These are phyloP conservation scores for Leccinum uliginosum DNA, from an alignment of 768 basidiomycete genomes.

Conservation along the genomic window DNA sequence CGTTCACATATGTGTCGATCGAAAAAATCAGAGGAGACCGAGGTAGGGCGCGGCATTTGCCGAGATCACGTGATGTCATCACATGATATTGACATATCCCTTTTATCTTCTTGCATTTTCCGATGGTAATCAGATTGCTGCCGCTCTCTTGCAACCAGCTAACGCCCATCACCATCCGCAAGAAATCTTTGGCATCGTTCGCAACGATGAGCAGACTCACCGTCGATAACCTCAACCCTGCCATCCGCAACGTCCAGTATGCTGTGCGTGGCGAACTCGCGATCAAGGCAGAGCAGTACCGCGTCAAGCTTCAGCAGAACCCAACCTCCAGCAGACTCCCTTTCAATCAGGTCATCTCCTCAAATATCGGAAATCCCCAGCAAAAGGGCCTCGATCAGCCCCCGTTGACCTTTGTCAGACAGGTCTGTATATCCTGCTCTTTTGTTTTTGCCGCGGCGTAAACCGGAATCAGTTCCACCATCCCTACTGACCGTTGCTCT, in stretches of 20 bases:
- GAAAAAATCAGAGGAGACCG: slow-evolving; percentile 18
- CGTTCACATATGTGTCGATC: background rate
- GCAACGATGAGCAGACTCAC: slow-evolving; percentile 56
- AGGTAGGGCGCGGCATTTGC: slow-evolving; percentile 7
- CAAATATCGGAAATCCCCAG: slow-evolving; percentile 98
- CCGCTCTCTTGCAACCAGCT: slow-evolving; percentile 1
- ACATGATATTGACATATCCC: background rate
- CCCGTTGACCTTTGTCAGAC: slow-evolving; percentile 87
- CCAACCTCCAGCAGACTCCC: slow-evolving; percentile 52
- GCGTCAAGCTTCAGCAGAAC: slow-evolving; percentile 60
- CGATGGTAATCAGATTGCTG: slow-evolving; percentile 11
- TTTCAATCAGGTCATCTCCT: slow-evolving; percentile 85
- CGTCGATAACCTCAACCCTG: slow-evolving; percentile 72
- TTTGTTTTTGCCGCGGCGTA: background rate
- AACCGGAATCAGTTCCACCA: background rate
- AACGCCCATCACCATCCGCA: background rate
- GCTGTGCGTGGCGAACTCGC: slow-evolving; percentile 97
- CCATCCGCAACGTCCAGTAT: slow-evolving; percentile 85
- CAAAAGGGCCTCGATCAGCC: slow-evolving; percentile 92
- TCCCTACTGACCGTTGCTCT: slow-evolving; percentile 2
- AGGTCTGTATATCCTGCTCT: slow-evolving; percentile 47
- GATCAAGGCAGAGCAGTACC: slow-evolving; percentile 84
- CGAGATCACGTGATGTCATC: slow-evolving; percentile 11
- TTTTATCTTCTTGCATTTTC: too few species aligned
- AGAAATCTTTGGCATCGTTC: slow-evolving; percentile 1